Percentiles rank a stretch among this genome's conserved stretches.
Conservation (phyloP, 495 filamentous ascomycete species). For the Annulohypoxylon nitens region DNA sequence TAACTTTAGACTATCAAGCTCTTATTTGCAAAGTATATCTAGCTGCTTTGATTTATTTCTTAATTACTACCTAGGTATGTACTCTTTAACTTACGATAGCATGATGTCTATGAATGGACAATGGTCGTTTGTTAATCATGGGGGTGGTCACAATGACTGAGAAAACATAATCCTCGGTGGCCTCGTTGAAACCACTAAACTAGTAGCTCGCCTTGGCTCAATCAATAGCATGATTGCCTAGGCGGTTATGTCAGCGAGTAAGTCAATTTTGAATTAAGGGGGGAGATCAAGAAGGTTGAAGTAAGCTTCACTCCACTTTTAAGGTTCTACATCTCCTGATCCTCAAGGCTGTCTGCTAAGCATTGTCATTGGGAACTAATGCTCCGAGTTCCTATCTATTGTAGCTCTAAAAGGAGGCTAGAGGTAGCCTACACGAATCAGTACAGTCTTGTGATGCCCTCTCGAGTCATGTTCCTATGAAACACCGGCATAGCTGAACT, state of each 20-base stretch:
- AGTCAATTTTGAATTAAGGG: not conserved
- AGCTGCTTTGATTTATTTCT: too few relatives aligned
- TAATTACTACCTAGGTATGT: too few relatives aligned
- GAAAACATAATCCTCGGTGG: not conserved
- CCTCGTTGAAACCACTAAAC: not conserved
- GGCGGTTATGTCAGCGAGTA: not conserved
- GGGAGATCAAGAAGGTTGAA: not conserved
- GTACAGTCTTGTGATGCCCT: not conserved
- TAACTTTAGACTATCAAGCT: too few relatives aligned
- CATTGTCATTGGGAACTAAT: not conserved
- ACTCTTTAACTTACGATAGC: too few relatives aligned
- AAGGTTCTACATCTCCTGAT: not conserved
- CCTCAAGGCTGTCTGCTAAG: not conserved
- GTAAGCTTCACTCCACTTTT: slow-evolving; percentile 10
- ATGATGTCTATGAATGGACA: too few relatives aligned
- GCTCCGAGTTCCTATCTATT: not conserved
- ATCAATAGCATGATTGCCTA: not conserved
- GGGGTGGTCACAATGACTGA: not conserved
- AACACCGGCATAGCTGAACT: not conserved
- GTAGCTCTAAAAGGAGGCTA: not conserved
- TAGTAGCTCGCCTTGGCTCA: not conserved
- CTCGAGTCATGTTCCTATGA: not conserved
- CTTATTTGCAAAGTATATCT: too few relatives aligned
- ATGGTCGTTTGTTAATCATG: not conserved
- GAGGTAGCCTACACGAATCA: not conserved